A percentile compares a stretch with the other conserved stretches of the same genome.
phyloP scores from a whole-genome alignment of 495 filamentous ascomycete genomes.

The Durotheca rogersii region DNA sequence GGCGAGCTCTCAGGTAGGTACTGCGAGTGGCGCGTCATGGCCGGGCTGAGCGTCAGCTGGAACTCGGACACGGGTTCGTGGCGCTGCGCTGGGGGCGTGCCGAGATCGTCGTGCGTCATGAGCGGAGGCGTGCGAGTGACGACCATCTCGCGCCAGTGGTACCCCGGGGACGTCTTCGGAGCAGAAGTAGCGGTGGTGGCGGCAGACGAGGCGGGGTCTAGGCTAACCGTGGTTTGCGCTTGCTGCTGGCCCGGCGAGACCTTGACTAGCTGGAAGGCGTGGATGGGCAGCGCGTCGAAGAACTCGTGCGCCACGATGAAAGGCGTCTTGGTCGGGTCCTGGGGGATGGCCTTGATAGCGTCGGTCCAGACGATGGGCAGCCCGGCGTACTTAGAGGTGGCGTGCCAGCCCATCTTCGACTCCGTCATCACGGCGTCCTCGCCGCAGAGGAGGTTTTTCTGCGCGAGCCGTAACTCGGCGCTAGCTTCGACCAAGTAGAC shows the following conservation, averaged over 20 bases:
- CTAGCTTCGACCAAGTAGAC: slow-evolving; percentile 94
- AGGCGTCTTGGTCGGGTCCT: slow-evolving; percentile 65
- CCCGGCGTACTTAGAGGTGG: slow-evolving; percentile 70
- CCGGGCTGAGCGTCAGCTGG: slow-evolving; percentile 71
- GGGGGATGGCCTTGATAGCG: slow-evolving; percentile 73
- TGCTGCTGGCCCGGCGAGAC: slow-evolving; percentile 52
- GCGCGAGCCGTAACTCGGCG: slow-evolving; percentile 67
- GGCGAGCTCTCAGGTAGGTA: slow-evolving; percentile 82
- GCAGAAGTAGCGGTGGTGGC: no score
- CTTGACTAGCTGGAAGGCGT: slow-evolving; percentile 76
- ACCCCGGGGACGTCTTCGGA: slow-evolving; percentile 45
- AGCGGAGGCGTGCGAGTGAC: slow-evolving; percentile 66
- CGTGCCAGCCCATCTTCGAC: slow-evolving; percentile 71
- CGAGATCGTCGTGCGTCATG: slow-evolving; percentile 45
- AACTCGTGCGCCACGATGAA: slow-evolving; percentile 98
- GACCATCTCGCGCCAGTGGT: slow-evolving; percentile 86
- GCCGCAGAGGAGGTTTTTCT: slow-evolving; percentile 82
- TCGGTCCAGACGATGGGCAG: slow-evolving; percentile 86
- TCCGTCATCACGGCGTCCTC: slow-evolving; percentile 65
- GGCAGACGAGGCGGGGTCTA: slow-evolving; percentile 43
- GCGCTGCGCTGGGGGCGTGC: slow-evolving; percentile 55
- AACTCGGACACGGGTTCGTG: slow-evolving; percentile 68
- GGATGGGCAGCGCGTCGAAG: slow-evolving; percentile 97
- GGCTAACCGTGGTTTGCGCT: slow-evolving; percentile 39
- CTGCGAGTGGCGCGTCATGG: slow-evolving; percentile 74